A percentile compares a stretch with the other conserved stretches of the same genome.
Conservation (phyloP, 345 rosid species). For the Leavenworthia alabamica region DNA sequence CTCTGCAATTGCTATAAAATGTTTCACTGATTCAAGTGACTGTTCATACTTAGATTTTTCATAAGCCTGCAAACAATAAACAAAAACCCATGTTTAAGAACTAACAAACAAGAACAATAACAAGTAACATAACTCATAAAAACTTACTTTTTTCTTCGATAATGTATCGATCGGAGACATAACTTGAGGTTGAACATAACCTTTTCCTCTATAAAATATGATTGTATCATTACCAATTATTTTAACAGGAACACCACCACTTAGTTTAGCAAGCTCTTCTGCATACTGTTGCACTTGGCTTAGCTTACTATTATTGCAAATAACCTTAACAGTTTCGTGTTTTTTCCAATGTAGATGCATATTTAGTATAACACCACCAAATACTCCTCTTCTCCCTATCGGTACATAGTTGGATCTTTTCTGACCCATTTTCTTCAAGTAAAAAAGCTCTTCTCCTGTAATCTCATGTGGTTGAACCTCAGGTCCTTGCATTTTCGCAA, state of each 20-base stretch:
- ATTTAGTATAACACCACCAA: conserved; percentile 88
- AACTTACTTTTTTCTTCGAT: conserved; percentile 70
- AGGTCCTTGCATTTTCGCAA: conserved; percentile 77
- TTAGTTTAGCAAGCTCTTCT: conserved; percentile 69
- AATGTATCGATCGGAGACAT: conserved; percentile 88
- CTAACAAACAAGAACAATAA: too few relatives aligned
- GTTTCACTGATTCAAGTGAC: conserved; percentile 76
- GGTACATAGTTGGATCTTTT: conserved; percentile 81
- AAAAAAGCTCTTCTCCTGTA: conserved; percentile 81
- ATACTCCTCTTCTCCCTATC: conserved; percentile 79
- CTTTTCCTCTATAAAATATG: conserved; percentile 73
- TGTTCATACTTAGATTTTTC: conserved; percentile 88
- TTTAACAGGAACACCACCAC: conserved; percentile 83
- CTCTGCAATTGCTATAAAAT: conserved; percentile 63
- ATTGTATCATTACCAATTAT: conserved; percentile 67
- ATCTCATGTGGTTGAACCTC: conserved; percentile 62
- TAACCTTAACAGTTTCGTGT: conserved; percentile 90
- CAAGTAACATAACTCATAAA: too few relatives aligned
- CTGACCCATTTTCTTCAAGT: conserved; percentile 79
- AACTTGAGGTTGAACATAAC: conserved; percentile 80
- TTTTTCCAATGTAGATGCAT: conserved; percentile 96
- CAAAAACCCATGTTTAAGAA: background rate
- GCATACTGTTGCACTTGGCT: conserved; percentile 62
- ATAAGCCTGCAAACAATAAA: conserved; percentile 52
- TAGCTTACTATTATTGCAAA: conserved; percentile 75